Percentiles rank a stretch among this genome's conserved stretches.
phyloP scores from a whole-genome alignment of 2,329 filamentous ascomycete species.

The Blastomyces parvus region DNA sequence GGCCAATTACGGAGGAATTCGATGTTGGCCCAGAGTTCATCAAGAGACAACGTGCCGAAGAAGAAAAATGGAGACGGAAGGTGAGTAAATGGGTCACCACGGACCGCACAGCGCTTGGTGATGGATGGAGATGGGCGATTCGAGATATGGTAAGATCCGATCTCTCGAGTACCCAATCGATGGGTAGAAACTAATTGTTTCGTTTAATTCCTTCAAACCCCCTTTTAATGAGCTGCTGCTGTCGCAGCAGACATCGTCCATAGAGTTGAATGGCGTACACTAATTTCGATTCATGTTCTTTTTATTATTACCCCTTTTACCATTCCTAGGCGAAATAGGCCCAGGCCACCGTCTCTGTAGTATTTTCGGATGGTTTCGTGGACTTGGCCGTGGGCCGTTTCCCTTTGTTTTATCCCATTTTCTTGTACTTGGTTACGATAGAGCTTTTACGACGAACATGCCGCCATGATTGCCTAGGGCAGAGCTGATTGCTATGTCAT shows the following conservation, averaged over 20 bases:
- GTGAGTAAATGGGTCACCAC: constrained; percentile 73
- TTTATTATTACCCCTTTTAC: background rate
- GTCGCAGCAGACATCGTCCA: background rate
- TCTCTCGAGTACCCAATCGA: background rate
- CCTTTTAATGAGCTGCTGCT: background rate
- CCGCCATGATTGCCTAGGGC: constrained; percentile 5
- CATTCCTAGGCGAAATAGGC: background rate
- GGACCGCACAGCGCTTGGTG: constrained; percentile 38
- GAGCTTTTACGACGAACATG: constrained; percentile 7
- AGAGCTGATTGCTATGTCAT: constrained; percentile 12
- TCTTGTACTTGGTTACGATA: constrained; percentile 3
- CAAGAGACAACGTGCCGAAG: constrained; percentile 77
- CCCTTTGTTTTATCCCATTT: background rate
- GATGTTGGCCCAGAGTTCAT: constrained; percentile 95
- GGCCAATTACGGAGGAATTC: constrained; percentile 89
- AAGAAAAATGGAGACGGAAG: constrained; percentile 80
- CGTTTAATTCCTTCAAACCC: background rate
- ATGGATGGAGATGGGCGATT: constrained; percentile 69
- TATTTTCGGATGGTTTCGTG: background rate
- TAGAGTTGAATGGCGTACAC: background rate
- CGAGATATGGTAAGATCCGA: constrained; percentile 37
- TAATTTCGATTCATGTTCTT: background rate
- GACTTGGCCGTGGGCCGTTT: background rate
- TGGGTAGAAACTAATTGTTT: constrained; percentile 1
- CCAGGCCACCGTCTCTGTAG: background rate